Percentiles rank a stretch among this genome's conserved stretches.
phyloP scores from a whole-genome alignment of 768 basidiomycete genomes.

The Kwoniella botswanensis region DNA sequence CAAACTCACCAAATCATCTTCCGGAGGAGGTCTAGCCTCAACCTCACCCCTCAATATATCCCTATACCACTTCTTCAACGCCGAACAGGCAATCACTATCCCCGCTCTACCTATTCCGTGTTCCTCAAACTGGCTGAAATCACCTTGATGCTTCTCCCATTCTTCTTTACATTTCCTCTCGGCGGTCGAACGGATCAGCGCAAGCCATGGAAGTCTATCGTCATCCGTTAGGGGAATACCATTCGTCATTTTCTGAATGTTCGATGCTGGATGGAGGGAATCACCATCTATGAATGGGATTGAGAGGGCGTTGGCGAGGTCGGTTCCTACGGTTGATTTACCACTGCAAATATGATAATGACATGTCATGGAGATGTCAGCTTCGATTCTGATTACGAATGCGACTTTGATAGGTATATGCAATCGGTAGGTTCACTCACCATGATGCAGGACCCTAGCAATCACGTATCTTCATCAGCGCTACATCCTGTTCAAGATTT shows the following conservation, averaged over 20 bases:
- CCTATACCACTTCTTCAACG: slow-evolving; percentile 80
- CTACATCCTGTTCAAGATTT: slow-evolving; percentile 62
- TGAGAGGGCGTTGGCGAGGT: slow-evolving; percentile 67
- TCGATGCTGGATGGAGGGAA: slow-evolving; percentile 77
- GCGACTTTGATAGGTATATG: too few relatives aligned
- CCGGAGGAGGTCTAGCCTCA: slow-evolving; percentile 46
- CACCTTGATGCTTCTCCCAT: slow-evolving; percentile 38
- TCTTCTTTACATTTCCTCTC: slow-evolving; percentile 60
- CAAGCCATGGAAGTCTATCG: slow-evolving; percentile 87
- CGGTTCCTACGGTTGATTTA: slow-evolving; percentile 64
- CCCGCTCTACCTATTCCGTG: slow-evolving; percentile 60
- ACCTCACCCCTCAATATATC: slow-evolving; percentile 73
- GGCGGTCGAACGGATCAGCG: slow-evolving; percentile 70
- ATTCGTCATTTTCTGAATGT: slow-evolving; percentile 84
- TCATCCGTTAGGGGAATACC: slow-evolving; percentile 77
- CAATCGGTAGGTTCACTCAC: slow-evolving; percentile 14
- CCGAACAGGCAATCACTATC: slow-evolving; percentile 84
- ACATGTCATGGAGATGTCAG: not conserved
- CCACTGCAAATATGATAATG: slow-evolving; percentile 32
- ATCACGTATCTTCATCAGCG: not conserved
- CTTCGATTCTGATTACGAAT: not conserved
- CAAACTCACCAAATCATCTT: slow-evolving; percentile 51
- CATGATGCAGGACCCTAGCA: slow-evolving; percentile 53
- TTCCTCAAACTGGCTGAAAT: slow-evolving; percentile 22
- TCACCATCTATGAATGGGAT: slow-evolving; percentile 88